Evolutionary conservation across 441 rosid genomes (phyloP), one percentile per base, ranked within the genome.

Genomic region (Kokia cookei): DNA sequence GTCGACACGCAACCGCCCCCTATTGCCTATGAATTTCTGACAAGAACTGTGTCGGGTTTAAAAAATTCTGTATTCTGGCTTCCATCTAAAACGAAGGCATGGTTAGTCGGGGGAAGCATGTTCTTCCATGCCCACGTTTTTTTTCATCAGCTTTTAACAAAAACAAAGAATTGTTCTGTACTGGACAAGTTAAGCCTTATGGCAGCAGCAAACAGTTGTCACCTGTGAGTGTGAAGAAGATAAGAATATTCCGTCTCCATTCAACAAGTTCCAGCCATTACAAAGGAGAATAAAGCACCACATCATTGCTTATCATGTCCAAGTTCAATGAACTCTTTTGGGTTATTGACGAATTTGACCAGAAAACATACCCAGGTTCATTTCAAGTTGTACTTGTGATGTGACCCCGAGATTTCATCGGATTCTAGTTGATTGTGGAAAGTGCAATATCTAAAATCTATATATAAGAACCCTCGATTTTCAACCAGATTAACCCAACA

Each of bases 301-400:
- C 55, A n/a, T 2, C 8, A 19, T 0, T 32, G 37, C 37, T 37
- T 7, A 24, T 24, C 59, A 17, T 19, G 66, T 72, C 75, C 67
- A 60, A 24, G 55, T 72, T 58, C 75, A 72, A 43, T 72, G 75
- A 72, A 72, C 54, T 27, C 57, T 57, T n/a, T 15, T 3, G 27
- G n/a, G 11, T 58, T 55, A 11, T 11, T 7, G 12, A 40, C 63
- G 62, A 53, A 69, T 51, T 59, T 37, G 24, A 55, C 62, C 62
- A 11, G 22, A n/a, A 43, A 71, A 60, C 0, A 43, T 27, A 51
- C 67, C 53, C 75, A 58, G 73, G 61, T 69, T 69, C 73, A 53
- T 50, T 19, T 22, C 17, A 4, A 66, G 42, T 47, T 48, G 58
- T 14, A 27, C 42, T 37, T 58, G 3, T 11, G 51, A 47, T 58